A percentile compares a stretch with the other conserved stretches of the same genome.
Conservation (phyloP, 1,284 basidiomycete genomes). For the Cutaneotrichosporon sp. region DNA sequence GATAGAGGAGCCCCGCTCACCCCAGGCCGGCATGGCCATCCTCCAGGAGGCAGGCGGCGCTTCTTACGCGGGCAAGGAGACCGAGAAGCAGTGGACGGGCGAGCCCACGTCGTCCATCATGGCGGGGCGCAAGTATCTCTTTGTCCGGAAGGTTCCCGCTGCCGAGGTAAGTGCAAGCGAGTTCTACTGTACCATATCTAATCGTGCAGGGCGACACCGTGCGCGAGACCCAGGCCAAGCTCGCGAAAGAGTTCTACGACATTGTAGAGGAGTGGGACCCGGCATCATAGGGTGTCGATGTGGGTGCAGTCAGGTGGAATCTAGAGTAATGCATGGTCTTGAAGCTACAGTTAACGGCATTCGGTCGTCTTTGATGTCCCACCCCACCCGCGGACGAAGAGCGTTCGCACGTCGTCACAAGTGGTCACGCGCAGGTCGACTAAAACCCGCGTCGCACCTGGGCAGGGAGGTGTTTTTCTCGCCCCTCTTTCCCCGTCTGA, state of each 20-base stretch:
- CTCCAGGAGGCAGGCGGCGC: conserved; percentile 81
- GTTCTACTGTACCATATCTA: neutral
- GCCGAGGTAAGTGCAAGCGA: neutral
- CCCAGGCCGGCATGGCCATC: conserved; percentile 80
- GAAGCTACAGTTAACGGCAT: neutral
- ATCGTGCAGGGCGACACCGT: conserved; percentile 56
- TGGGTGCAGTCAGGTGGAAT: neutral
- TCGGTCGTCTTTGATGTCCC: no score
- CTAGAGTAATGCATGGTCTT: neutral
- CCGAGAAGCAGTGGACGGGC: conserved; percentile 2
- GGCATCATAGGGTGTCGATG: conserved; percentile 5
- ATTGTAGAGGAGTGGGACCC: conserved; percentile 68
- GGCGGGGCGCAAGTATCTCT: conserved; percentile 76
- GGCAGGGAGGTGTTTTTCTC: conserved; percentile 24
- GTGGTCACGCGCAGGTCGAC: conserved; percentile 17
- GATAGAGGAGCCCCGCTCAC: neutral
- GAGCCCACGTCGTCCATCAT: conserved; percentile 61
- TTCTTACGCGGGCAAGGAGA: conserved; percentile 65
- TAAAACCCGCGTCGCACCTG: conserved; percentile 20
- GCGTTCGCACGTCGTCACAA: conserved; percentile 9
- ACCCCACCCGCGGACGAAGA: conserved; percentile 15
- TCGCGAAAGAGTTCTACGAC: conserved; percentile 78
- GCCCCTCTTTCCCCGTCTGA: conserved; percentile 47
- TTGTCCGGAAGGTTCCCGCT: conserved; percentile 54
- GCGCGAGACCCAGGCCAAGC: conserved; percentile 66